phyloP scores from a whole-genome alignment of 495 filamentous ascomycete genomes.

The Talaromyces adpressus region DNA sequence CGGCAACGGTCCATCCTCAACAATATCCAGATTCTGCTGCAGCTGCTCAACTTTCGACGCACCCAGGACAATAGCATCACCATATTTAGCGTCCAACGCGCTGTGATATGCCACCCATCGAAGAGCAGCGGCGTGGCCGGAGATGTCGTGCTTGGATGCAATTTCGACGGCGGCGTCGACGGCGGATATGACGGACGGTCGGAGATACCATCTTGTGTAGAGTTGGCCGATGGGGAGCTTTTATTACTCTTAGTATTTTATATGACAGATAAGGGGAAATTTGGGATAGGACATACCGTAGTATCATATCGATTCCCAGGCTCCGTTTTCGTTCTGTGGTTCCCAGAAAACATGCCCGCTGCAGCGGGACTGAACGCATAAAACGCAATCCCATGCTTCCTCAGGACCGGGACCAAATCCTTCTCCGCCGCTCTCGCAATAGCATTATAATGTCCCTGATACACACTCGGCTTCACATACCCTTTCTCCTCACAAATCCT shows the following conservation, averaged over 20 bases:
- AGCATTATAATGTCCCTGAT: conserved; percentile 43
- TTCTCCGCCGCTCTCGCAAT: conserved; percentile 34
- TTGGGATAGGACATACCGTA: background rate
- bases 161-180: conserved; percentile 4
- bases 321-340: background rate
- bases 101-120: conserved; percentile 34
- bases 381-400: conserved; percentile 13
- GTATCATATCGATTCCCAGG: conserved; percentile 2
- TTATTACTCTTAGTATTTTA: background rate
- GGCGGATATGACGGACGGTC: conserved; percentile 13
- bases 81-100: conserved; percentile 16
- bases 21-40: conserved; percentile 23
- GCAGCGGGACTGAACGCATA: conserved; percentile 1
- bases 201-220: conserved; percentile 11
- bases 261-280: too few relatives aligned
- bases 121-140: conserved; percentile 28
- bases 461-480: conserved; percentile 38
- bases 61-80: conserved; percentile 37
- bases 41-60: conserved; percentile 28
- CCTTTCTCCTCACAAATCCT: conserved; percentile 32
- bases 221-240: conserved; percentile 15
- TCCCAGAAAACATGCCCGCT: conserved; percentile 2
- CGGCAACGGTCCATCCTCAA: conserved; percentile 34
- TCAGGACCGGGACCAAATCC: conserved; percentile 33
- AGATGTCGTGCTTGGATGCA: conserved; percentile 20